phyloP scores from a whole-genome alignment of 805 yeast genomes.

The Kregervanrija delftensis region DNA sequence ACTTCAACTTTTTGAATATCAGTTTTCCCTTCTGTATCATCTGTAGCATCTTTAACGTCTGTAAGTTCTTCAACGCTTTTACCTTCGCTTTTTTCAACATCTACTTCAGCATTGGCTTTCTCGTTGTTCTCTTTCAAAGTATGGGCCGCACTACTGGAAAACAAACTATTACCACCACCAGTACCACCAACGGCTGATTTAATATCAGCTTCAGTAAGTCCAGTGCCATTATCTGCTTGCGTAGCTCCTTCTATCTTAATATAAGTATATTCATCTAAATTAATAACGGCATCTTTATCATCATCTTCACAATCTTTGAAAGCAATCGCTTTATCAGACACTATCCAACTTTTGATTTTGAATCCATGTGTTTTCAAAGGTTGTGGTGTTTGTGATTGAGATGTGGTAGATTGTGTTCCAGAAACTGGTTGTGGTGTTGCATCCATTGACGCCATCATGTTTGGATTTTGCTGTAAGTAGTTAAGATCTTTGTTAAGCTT shows the following conservation, averaged over 20 bases:
- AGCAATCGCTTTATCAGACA: neutral
- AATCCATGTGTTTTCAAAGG: conserved; percentile 25
- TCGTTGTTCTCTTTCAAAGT: conserved; percentile 12
- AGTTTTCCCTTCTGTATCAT: no score
- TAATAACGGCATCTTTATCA: conserved; percentile 30
- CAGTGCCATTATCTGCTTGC: conserved; percentile 12
- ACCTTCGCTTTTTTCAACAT: no score
- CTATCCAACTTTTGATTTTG: conserved; percentile 28
- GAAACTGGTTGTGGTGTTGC: conserved; percentile 18
- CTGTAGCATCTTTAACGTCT: no score
- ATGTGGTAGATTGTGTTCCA: conserved; percentile 9
- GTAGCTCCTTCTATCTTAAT: conserved; percentile 6
- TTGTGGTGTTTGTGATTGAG: conserved; percentile 23
- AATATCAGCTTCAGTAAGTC: conserved; percentile 32
- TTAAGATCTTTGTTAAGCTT: conserved; percentile 1
- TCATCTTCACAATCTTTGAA: conserved; percentile 21
- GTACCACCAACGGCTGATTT: conserved; percentile 37
- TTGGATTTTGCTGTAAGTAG: conserved; percentile 6
- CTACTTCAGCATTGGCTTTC: neutral
- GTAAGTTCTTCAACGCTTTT: neutral
- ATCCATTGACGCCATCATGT: conserved; percentile 17
- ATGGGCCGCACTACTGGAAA: conserved; percentile 27
- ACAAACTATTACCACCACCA: conserved; percentile 22
- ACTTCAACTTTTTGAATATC: no score
- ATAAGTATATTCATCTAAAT: conserved; percentile 31